Evolutionary conservation across 148 eudicot genomes (phyloP).

Genomic region (Chenopodium album): DNA sequence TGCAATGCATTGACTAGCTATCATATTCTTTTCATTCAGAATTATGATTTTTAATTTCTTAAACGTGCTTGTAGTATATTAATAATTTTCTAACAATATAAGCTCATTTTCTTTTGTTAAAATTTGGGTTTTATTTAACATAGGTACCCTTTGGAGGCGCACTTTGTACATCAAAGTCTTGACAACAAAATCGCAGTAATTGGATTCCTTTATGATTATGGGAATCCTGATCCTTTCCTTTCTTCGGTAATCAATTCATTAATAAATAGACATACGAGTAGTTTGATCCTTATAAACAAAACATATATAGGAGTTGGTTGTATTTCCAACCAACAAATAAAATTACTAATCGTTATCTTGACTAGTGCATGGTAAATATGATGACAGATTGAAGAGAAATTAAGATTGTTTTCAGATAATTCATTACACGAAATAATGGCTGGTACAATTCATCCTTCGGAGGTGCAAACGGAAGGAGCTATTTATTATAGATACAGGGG

Average conservation of each 20-base stretch:
- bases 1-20: neutral
- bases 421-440: conserved; percentile 12
- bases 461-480: conserved; percentile 26
- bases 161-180: conserved; percentile 47
- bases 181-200: conserved; percentile 47
- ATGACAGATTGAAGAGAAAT: conserved; percentile 39
- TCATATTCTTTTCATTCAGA: no score
- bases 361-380: neutral
- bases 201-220: conserved; percentile 43
- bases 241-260: conserved; percentile 30
- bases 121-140: no score
- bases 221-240: conserved; percentile 47
- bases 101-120: no score
- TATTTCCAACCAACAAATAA: no score
- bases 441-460: conserved; percentile 45
- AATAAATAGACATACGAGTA: no score
- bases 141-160: conserved; percentile 55
- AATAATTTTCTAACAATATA: no score
- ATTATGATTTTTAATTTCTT: no score
- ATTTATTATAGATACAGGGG: conserved; percentile 55
- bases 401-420: conserved; percentile 27
- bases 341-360: neutral
- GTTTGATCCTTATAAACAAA: no score
- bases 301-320: no score
- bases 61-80: no score